Conservation (phyloP, 148 eudicot genomes). For the Vaccinium macrocarpon region DNA sequence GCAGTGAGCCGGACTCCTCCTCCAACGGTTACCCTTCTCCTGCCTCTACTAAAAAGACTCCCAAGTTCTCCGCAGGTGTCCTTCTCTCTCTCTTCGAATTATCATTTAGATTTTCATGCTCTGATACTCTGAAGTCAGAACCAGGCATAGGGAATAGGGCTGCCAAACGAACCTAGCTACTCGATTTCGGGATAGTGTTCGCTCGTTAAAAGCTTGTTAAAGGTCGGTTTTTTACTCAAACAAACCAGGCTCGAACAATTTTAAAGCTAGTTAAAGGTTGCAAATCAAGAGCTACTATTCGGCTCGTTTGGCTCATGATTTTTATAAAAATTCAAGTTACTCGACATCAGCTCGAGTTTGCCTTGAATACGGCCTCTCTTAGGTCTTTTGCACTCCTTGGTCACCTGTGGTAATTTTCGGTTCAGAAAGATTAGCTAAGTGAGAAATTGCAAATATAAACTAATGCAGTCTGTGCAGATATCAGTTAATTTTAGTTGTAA, state of each 20-base stretch:
- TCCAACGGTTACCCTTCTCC: slow-evolving; percentile 27
- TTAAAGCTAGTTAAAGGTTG: no score
- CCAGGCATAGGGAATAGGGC: background rate
- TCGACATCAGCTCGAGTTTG: no score
- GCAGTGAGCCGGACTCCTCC: slow-evolving; percentile 17
- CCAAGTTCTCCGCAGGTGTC: slow-evolving; percentile 26
- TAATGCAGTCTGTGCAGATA: background rate
- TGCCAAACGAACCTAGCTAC: no score
- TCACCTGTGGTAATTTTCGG: background rate
- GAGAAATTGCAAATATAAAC: background rate
- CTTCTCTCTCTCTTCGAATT: slow-evolving; percentile 14
- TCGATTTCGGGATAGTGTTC: no score
- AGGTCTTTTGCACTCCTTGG: background rate
- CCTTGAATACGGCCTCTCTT: background rate
- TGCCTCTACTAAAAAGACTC: slow-evolving; percentile 2
- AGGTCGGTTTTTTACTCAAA: no score
- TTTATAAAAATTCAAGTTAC: no score
- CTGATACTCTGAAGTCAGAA: background rate
- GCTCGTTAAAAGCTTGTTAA: no score
- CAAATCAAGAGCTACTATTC: no score
- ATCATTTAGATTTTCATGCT: no score
- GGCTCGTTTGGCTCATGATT: no score
- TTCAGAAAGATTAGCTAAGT: background rate
- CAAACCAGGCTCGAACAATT: no score
- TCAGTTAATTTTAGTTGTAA: background rate